Conservation (phyloP, 371 early-diverging fungal genomes). For the Rhizopus delemar region DNA sequence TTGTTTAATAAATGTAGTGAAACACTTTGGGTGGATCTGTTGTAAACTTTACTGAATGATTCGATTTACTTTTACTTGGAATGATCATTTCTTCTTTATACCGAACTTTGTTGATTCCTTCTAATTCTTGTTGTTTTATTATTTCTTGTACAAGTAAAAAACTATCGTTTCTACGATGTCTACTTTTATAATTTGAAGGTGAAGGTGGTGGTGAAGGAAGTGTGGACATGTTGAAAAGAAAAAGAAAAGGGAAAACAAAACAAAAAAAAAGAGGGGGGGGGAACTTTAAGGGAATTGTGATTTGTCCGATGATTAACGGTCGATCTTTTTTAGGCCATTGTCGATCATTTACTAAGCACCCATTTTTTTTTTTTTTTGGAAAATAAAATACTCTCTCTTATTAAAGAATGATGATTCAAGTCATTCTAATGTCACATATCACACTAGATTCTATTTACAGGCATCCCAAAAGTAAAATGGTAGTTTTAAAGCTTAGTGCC, state of each 20-base stretch:
- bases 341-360: background rate
- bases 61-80: conserved; percentile 27
- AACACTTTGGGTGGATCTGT: conserved; percentile 42
- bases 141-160: conserved; percentile 40
- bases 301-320: background rate
- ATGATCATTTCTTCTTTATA: conserved; percentile 4
- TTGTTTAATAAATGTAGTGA: conserved; percentile 28
- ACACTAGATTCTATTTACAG: no score
- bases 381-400: no score
- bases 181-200: conserved; percentile 12
- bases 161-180: conserved; percentile 40
- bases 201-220: conserved; percentile 30
- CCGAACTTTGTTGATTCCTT: conserved; percentile 22
- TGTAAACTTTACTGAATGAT: conserved; percentile 42
- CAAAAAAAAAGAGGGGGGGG: conserved; percentile 1
- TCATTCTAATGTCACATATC: no score
- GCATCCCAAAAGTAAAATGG: no score
- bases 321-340: background rate
- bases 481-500: no score
- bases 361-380: no score
- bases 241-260: conserved; percentile 3
- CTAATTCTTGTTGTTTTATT: conserved; percentile 36
- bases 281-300: background rate
- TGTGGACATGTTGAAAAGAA: conserved; percentile 16
- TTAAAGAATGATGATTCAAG: no score